phyloP scores from a whole-genome alignment of 164 flowering plant species.

The Platanus orientalis region DNA sequence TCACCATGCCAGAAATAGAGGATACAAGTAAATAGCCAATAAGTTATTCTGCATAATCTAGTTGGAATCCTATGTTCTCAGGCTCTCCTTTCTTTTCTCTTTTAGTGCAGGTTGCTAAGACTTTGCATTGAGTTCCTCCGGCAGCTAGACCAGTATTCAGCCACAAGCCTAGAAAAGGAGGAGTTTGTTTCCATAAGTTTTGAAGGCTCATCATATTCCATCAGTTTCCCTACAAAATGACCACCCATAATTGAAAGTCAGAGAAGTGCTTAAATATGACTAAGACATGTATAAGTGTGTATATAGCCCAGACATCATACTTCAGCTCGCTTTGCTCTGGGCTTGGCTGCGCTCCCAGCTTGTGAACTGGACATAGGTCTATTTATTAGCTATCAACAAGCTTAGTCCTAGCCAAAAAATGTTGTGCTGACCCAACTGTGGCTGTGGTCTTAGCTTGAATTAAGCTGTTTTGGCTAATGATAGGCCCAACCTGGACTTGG shows the following conservation, averaged over 20 bases:
- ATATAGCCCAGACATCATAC: not conserved
- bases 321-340: not conserved
- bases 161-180: slow-evolving; percentile 68
- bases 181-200: slow-evolving; percentile 62
- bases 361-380: too few species aligned
- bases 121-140: slow-evolving; percentile 29
- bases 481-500: too few species aligned
- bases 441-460: too few species aligned
- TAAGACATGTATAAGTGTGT: not conserved
- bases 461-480: too few species aligned
- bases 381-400: too few species aligned
- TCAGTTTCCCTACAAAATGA: slow-evolving; percentile 41
- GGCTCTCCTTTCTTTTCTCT: too few species aligned
- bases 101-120: slow-evolving; percentile 11
- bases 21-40: too few species aligned
- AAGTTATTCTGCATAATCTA: too few species aligned
- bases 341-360: not conserved
- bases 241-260: not conserved
- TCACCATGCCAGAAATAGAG: too few species aligned
- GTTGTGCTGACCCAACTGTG: too few species aligned
- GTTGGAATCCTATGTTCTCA: too few species aligned
- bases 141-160: slow-evolving; percentile 80
- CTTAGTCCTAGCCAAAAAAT: too few species aligned
- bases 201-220: slow-evolving; percentile 73
- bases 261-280: not conserved